phyloP scores from a whole-genome alignment of 495 filamentous ascomycete species.

The Penicillium pulvis region DNA sequence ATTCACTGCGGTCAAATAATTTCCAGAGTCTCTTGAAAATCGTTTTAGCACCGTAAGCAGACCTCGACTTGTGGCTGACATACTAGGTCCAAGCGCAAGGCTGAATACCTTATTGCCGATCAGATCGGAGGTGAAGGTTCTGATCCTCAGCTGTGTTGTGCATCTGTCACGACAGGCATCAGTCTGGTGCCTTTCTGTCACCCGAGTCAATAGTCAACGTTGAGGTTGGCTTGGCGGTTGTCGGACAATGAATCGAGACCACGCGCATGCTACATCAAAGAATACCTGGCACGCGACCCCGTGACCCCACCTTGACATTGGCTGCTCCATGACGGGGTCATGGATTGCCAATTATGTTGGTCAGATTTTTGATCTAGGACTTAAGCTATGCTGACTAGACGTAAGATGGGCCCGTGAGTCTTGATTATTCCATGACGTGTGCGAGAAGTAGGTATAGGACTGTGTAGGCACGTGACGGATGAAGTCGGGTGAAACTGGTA shows the following conservation, averaged over 20 bases:
- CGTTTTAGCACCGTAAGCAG: background rate
- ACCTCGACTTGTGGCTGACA: slow-evolving; percentile 14
- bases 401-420: no score
- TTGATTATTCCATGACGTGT: no score
- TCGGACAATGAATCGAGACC: background rate
- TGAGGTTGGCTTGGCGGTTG: background rate
- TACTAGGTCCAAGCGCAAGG: slow-evolving; percentile 27
- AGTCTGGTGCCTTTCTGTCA: background rate
- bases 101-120: slow-evolving; percentile 15
- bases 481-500: no score
- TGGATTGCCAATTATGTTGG: no score
- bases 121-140: slow-evolving; percentile 10
- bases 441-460: no score
- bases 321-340: background rate
- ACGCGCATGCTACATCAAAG: background rate
- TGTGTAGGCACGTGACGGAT: no score
- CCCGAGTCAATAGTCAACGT: background rate
- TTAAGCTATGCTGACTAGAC: no score
- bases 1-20: background rate
- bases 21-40: background rate
- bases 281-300: background rate
- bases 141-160: slow-evolving; percentile 13
- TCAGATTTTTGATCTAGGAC: no score
- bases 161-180: background rate
- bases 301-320: background rate